Conservation (phyloP, 495 filamentous ascomycete species). For the Hypomontagnella monticulosa region DNA sequence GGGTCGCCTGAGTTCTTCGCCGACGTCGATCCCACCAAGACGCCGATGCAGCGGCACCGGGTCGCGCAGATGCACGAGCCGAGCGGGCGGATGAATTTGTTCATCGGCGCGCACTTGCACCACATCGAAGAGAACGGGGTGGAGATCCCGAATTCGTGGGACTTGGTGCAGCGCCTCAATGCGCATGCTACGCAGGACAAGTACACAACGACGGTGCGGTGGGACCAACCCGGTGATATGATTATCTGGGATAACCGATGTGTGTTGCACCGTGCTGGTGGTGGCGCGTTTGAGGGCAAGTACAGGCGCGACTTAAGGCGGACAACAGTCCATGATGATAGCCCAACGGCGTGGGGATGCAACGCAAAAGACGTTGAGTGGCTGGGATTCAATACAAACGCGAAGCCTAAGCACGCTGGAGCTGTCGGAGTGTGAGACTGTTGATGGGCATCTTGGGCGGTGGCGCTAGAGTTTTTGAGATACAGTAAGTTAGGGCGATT, state of each 20-base stretch:
- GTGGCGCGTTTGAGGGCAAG: constrained; percentile 61
- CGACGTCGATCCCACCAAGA: constrained; percentile 55
- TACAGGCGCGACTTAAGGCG: constrained; percentile 63
- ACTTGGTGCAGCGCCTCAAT: constrained; percentile 57
- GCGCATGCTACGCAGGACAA: constrained; percentile 60
- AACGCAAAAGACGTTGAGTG: constrained; percentile 45
- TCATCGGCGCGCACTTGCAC: constrained; percentile 64
- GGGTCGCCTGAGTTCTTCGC: constrained; percentile 62
- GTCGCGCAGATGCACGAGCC: constrained; percentile 64
- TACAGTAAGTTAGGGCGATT: too few species aligned
- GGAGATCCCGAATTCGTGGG: constrained; percentile 45
- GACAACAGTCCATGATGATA: constrained; percentile 63
- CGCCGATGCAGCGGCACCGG: constrained; percentile 60
- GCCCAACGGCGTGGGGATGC: constrained; percentile 55
- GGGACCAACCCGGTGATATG: constrained; percentile 61
- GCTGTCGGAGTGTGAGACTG: constrained; percentile 26
- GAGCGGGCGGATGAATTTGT: constrained; percentile 62
- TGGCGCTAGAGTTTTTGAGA: neutral
- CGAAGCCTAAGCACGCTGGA: constrained; percentile 28
- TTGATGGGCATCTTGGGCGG: neutral
- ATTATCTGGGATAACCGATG: constrained; percentile 70
- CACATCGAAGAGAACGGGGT: constrained; percentile 61
- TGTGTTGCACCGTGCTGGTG: constrained; percentile 63
- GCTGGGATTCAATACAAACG: constrained; percentile 33
- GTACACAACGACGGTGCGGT: constrained; percentile 58